Percentiles rank a stretch among this genome's conserved stretches.
Conservation (phyloP, 352 stramenopile genomes). For the Phytophthora syringae region DNA sequence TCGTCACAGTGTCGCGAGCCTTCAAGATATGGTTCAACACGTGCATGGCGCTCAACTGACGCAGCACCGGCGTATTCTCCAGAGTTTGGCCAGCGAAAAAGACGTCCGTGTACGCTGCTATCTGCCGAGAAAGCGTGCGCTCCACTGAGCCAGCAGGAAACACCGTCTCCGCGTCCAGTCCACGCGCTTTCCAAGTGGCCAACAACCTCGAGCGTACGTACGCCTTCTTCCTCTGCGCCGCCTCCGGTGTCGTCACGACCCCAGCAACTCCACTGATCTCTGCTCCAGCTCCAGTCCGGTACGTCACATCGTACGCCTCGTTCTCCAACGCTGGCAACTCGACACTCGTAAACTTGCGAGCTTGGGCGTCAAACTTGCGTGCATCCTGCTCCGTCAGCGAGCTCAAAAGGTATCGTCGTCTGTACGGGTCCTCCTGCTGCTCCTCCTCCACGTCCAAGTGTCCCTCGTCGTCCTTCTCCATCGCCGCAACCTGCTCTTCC, state of each 20-base stretch:
- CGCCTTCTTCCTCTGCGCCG: slow-evolving; percentile 31
- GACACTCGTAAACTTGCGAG: slow-evolving; percentile 46
- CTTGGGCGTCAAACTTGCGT: slow-evolving; percentile 39
- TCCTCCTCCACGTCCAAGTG: slow-evolving; percentile 29
- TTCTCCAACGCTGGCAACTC: slow-evolving; percentile 35
- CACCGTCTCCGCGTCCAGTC: slow-evolving; percentile 40
- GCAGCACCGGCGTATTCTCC: slow-evolving; percentile 57
- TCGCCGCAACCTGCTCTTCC: slow-evolving; percentile 23
- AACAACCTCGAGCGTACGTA: slow-evolving; percentile 62
- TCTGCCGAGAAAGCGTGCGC: slow-evolving; percentile 54
- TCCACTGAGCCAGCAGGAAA: slow-evolving; percentile 51
- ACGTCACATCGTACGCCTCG: slow-evolving; percentile 46
- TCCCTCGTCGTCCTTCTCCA: slow-evolving; percentile 38
- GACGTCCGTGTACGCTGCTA: slow-evolving; percentile 68
- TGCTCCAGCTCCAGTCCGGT: slow-evolving; percentile 34
- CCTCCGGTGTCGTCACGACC: slow-evolving; percentile 26
- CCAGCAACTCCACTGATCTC: slow-evolving; percentile 14
- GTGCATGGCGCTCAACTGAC: slow-evolving; percentile 74
- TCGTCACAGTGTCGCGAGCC: slow-evolving; percentile 64
- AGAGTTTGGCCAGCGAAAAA: slow-evolving; percentile 76
- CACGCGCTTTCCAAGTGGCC: slow-evolving; percentile 52
- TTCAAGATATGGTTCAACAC: slow-evolving; percentile 84
- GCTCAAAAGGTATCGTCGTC: slow-evolving; percentile 62
- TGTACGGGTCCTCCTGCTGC: slow-evolving; percentile 65
- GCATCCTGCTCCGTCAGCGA: slow-evolving; percentile 58